These are phyloP conservation scores for Dendrocalamus latiflorus DNA, from an alignment of 202 grass and related monocot genomes.

Conservation along the genomic window DNA sequence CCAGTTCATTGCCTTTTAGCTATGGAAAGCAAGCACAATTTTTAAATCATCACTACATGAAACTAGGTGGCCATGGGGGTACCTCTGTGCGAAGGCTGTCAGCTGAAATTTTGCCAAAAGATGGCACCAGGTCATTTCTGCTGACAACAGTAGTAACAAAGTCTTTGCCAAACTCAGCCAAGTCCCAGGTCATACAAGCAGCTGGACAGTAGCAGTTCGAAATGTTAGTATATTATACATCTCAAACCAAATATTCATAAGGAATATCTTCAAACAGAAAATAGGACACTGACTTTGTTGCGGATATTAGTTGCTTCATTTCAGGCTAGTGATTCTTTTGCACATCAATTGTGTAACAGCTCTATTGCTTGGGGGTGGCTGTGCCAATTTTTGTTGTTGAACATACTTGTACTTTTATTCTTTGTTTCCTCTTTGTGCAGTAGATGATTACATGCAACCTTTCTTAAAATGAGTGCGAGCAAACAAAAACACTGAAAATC, in stretches of 20 bases:
- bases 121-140: conserved; percentile 48
- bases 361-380: neutral
- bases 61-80: neutral
- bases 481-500: neutral
- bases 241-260: too few relatives aligned
- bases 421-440: neutral
- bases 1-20: too few relatives aligned
- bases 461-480: neutral
- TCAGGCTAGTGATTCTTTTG: conserved; percentile 5
- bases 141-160: conserved; percentile 56
- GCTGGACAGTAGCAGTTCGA: conserved; percentile 33
- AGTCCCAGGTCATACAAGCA: conserved; percentile 72
- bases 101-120: conserved; percentile 48
- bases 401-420: neutral
- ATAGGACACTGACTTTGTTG: neutral
- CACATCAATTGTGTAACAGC: neutral
- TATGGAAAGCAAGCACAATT: too few relatives aligned
- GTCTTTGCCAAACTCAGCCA: conserved; percentile 49
- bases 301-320: neutral
- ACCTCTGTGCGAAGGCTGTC: conserved; percentile 47
- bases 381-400: neutral
- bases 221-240: conserved; percentile 1
- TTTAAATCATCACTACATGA: too few relatives aligned
- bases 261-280: neutral
- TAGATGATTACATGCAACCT: neutral